A percentile compares a stretch with the other conserved stretches of the same genome.
These are phyloP conservation scores for Wallacemonas sp. DNA, from an alignment of 208 protist species.

Conservation along the genomic window DNA sequence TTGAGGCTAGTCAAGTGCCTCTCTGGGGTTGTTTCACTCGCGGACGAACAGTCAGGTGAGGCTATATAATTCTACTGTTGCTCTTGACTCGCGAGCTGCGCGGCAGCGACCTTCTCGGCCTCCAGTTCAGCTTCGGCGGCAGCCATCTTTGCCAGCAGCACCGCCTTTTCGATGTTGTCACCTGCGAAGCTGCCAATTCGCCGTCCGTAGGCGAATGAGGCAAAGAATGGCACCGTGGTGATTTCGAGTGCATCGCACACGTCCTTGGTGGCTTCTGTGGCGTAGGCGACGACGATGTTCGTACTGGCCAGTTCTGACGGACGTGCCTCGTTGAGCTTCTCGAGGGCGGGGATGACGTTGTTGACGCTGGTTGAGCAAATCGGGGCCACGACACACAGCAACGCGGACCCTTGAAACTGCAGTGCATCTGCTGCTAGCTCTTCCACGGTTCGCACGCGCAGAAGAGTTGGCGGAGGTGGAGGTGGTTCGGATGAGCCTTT, in stretches of 20 bases:
- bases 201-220: slow-evolving; percentile 61
- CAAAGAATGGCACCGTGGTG: slow-evolving; percentile 41
- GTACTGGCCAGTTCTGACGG: slow-evolving; percentile 28
- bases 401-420: slow-evolving; percentile 28
- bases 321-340: slow-evolving; percentile 70
- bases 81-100: slow-evolving; percentile 17
- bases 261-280: slow-evolving; percentile 23
- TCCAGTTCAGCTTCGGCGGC: slow-evolving; percentile 27
- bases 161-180: slow-evolving; percentile 71
- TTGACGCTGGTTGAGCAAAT: slow-evolving; percentile 43
- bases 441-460: slow-evolving; percentile 35
- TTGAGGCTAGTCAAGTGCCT: too few relatives aligned
- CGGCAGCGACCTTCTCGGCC: slow-evolving; percentile 22
- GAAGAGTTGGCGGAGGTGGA: slow-evolving; percentile 55
- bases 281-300: slow-evolving; percentile 65
- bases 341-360: slow-evolving; percentile 45
- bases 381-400: slow-evolving; percentile 61
- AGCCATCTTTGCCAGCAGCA: slow-evolving; percentile 59
- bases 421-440: slow-evolving; percentile 50
- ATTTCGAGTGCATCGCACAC: slow-evolving; percentile 50
- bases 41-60: too few relatives aligned
- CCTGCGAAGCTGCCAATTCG: slow-evolving; percentile 46
- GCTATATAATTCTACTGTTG: background rate
- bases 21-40: too few relatives aligned
- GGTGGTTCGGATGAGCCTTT: slow-evolving; percentile 38